phyloP scores from a whole-genome alignment of 305 asterid genomes.

The Fraxinus paxiana region DNA sequence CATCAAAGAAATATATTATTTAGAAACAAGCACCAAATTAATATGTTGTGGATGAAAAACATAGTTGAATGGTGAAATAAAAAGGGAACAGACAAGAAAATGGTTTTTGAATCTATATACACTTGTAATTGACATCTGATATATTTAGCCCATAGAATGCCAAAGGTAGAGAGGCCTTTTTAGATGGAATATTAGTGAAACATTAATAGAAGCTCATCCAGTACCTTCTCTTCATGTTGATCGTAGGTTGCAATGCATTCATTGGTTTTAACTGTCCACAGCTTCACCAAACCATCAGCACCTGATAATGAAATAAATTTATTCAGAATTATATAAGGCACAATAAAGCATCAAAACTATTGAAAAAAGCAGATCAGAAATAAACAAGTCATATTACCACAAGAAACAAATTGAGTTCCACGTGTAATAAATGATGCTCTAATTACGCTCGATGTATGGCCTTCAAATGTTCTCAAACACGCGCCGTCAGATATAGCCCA shows the following conservation, averaged over 20 bases:
- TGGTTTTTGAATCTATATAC: not conserved
- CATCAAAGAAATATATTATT: not conserved
- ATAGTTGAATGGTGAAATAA: not conserved
- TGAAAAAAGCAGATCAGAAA: constrained; percentile 8
- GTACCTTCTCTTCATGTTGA: constrained; percentile 91
- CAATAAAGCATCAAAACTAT: not conserved
- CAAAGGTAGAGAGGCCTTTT: not conserved
- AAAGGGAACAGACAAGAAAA: not conserved
- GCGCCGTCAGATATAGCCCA: constrained; percentile 95
- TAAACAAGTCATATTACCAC: constrained; percentile 49
- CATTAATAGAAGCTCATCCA: constrained; percentile 1
- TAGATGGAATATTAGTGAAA: not conserved
- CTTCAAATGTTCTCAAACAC: constrained; percentile 91
- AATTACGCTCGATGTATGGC: constrained; percentile 83
- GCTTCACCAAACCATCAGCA: constrained; percentile 94
- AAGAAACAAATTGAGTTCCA: constrained; percentile 87
- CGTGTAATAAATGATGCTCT: constrained; percentile 85
- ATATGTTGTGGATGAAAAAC: not conserved
- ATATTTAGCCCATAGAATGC: not conserved
- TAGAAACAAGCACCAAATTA: not conserved
- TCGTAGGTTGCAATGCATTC: constrained; percentile 95
- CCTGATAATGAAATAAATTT: constrained; percentile 39
- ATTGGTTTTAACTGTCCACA: constrained; percentile 86
- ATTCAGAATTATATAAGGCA: constrained; percentile 16
- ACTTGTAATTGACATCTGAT: not conserved